A percentile compares a stretch with the other conserved stretches of the same genome.
These are phyloP conservation scores for Botryosphaeria agaves DNA, from an alignment of 2,329 filamentous ascomycete species.

Conservation along the genomic window DNA sequence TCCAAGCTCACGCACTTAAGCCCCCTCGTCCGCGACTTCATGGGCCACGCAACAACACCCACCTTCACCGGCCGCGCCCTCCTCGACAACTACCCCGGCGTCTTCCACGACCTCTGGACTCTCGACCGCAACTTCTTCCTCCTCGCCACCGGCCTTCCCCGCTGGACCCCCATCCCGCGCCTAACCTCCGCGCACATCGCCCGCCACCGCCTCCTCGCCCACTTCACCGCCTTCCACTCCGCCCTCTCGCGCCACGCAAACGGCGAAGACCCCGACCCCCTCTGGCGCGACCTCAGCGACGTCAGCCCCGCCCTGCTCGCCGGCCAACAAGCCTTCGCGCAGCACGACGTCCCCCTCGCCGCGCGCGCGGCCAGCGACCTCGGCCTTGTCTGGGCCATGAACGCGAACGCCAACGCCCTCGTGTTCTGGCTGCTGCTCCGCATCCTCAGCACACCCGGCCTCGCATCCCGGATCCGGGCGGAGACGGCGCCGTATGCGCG, in stretches of 20 bases:
- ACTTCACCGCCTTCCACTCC: slow-evolving; percentile 11
- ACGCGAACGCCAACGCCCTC: slow-evolving; percentile 33
- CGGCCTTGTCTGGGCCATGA: slow-evolving; percentile 37
- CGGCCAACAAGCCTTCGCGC: slow-evolving; percentile 13
- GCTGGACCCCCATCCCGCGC: slow-evolving; percentile 35
- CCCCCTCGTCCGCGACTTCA: slow-evolving; percentile 37
- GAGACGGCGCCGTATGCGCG: slow-evolving; percentile 15
- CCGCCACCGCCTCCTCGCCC: slow-evolving; percentile 10
- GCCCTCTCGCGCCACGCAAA: slow-evolving; percentile 14
- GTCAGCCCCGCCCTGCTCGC: slow-evolving; percentile 15
- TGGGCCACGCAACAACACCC: slow-evolving; percentile 32
- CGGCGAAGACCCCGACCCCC: slow-evolving; percentile 12
- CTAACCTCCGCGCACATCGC: slow-evolving; percentile 29
- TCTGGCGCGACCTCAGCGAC: slow-evolving; percentile 17
- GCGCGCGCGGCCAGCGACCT: slow-evolving; percentile 21
- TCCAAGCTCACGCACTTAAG: slow-evolving; percentile 1
- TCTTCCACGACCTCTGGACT: slow-evolving; percentile 37
- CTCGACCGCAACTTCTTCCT: slow-evolving; percentile 37
- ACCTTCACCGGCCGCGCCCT: slow-evolving; percentile 35
- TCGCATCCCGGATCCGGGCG: slow-evolving; percentile 15
- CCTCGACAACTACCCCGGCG: slow-evolving; percentile 31
- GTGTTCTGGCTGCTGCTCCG: slow-evolving; percentile 21
- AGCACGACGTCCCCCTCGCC: slow-evolving; percentile 12
- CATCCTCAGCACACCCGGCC: slow-evolving; percentile 14
- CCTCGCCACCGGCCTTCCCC: slow-evolving; percentile 36